phyloP scores from a whole-genome alignment of 192 early-diverging fungal genomes.

The Dispira parvispora region DNA sequence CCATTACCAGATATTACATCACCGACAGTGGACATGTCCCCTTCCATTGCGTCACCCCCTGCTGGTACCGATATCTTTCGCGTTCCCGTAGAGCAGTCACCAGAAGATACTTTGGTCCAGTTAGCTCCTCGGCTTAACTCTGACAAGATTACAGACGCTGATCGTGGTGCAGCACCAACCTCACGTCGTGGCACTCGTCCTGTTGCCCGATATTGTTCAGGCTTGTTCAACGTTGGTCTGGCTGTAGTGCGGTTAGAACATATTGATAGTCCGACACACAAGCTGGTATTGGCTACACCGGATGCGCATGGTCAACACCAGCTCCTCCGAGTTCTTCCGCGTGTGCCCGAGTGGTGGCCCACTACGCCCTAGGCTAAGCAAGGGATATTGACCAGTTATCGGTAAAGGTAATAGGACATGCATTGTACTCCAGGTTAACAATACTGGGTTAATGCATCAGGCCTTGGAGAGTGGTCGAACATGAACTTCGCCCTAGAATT shows the following conservation, averaged over 20 bases:
- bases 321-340: not conserved
- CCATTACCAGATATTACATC: not conserved
- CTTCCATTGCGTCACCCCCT: conserved; percentile 9
- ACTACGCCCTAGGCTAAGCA: too few relatives aligned
- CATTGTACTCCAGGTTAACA: too few relatives aligned
- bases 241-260: conserved; percentile 74
- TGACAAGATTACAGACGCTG: conserved; percentile 6
- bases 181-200: conserved; percentile 17
- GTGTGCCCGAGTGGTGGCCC: conserved; percentile 1
- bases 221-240: conserved; percentile 63
- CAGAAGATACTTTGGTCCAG: conserved; percentile 3
- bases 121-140: conserved; percentile 11
- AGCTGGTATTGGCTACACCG: not conserved
- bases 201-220: conserved; percentile 47
- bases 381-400: too few relatives aligned
- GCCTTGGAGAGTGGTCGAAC: too few relatives aligned
- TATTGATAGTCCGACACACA: conserved; percentile 16
- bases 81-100: conserved; percentile 19
- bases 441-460: too few relatives aligned
- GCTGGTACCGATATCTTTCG: conserved; percentile 16
- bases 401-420: too few relatives aligned
- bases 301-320: not conserved
- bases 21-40: not conserved
- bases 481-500: too few relatives aligned
- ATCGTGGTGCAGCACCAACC: conserved; percentile 17